Conservation (phyloP, 306 rosid genomes). For the Glycine soja region DNA sequence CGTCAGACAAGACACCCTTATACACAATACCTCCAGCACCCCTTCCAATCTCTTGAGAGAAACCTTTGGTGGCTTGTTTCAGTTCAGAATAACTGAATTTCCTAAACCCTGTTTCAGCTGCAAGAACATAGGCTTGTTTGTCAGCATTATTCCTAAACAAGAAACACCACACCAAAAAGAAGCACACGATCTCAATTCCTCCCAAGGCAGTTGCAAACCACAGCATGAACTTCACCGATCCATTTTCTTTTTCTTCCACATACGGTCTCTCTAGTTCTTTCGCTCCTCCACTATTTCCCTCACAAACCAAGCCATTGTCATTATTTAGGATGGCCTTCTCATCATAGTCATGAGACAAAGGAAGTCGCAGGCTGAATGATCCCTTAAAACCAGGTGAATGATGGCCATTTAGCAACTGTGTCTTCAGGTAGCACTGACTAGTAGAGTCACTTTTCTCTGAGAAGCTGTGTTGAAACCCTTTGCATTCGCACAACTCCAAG, state of each 20-base stretch:
- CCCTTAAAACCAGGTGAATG: background rate
- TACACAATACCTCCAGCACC: slow-evolving; percentile 41
- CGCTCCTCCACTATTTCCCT: background rate
- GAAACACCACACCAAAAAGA: slow-evolving; percentile 33
- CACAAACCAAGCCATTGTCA: background rate
- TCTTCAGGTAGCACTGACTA: slow-evolving; percentile 33
- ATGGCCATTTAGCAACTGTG: slow-evolving; percentile 20
- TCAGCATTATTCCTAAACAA: slow-evolving; percentile 22
- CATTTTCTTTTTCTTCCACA: slow-evolving; percentile 16
- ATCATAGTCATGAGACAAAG: background rate
- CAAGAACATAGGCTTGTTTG: slow-evolving; percentile 18
- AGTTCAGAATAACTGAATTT: slow-evolving; percentile 32
- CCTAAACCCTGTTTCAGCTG: slow-evolving; percentile 22
- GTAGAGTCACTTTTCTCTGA: background rate
- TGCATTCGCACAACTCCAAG: slow-evolving; percentile 9
- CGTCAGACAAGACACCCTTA: slow-evolving; percentile 29
- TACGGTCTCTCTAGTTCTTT: background rate
- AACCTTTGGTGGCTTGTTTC: slow-evolving; percentile 38
- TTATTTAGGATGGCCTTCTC: background rate
- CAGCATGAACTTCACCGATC: slow-evolving; percentile 18
- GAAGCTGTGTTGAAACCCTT: slow-evolving; percentile 10
- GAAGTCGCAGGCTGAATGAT: slow-evolving; percentile 16
- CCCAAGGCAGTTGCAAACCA: slow-evolving; percentile 42
- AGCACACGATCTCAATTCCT: slow-evolving; percentile 19
- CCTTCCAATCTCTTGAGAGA: slow-evolving; percentile 41